phyloP scores from a whole-genome alignment of 305 asterid species.

The Withania somnifera region DNA sequence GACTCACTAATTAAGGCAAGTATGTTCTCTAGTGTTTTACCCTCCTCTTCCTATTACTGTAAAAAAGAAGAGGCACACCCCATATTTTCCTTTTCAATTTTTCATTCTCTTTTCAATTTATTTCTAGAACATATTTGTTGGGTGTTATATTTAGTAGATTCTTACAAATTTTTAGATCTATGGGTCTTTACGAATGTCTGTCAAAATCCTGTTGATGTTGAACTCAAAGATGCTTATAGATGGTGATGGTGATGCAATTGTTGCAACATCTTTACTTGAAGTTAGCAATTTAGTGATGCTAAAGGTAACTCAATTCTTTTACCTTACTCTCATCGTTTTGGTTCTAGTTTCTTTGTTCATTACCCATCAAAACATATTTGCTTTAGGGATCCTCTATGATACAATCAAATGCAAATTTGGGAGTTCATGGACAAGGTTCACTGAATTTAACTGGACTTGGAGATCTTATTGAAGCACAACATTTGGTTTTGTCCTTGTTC shows the following conservation, averaged over 20 bases:
- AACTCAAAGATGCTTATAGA: slow-evolving; percentile 67
- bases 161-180: slow-evolving; percentile 44
- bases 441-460: slow-evolving; percentile 87
- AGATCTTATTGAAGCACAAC: slow-evolving; percentile 85
- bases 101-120: background rate
- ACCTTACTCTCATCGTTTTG: slow-evolving; percentile 2
- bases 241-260: slow-evolving; percentile 63
- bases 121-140: background rate
- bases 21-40: slow-evolving; percentile 3
- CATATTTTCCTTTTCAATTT: background rate
- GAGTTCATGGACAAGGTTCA: slow-evolving; percentile 89
- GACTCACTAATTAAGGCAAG: slow-evolving; percentile 73
- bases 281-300: slow-evolving; percentile 89
- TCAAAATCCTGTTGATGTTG: slow-evolving; percentile 84
- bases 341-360: background rate
- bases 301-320: slow-evolving; percentile 39
- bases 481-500: slow-evolving; percentile 76
- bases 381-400: slow-evolving; percentile 75
- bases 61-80: background rate
- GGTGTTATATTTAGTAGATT: background rate
- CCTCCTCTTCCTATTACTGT: background rate
- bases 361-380: background rate
- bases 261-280: slow-evolving; percentile 80
- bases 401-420: slow-evolving; percentile 83
- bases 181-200: slow-evolving; percentile 91